Evolutionary conservation across 2,329 filamentous ascomycete genomes (phyloP).

Genomic region (Ophiognomonia clavigignenti-juglandacearum): DNA sequence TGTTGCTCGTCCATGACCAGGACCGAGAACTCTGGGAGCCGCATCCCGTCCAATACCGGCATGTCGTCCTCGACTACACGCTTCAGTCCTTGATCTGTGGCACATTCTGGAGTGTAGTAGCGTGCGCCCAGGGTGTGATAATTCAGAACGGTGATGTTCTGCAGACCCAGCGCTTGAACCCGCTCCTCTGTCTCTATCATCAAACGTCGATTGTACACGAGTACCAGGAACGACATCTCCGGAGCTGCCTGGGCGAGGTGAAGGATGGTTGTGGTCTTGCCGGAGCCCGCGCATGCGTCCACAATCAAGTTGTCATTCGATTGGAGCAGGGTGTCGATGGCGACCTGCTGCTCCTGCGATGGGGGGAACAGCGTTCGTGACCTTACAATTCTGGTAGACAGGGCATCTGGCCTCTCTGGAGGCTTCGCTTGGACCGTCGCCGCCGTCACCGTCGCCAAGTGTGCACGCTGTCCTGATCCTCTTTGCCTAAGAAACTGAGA

Average conservation of each 20-base stretch:
- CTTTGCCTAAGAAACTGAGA: too few species aligned
- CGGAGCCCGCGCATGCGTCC: constrained; percentile 13
- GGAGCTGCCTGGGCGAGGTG: constrained; percentile 9
- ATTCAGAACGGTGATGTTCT: constrained; percentile 12
- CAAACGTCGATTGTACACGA: constrained; percentile 14
- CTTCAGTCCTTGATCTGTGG: constrained; percentile 13
- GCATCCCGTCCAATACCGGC: constrained; percentile 1
- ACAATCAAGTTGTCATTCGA: constrained; percentile 10
- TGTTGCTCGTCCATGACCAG: constrained; percentile 16
- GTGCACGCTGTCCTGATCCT: background rate
- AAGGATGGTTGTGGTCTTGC: constrained; percentile 13
- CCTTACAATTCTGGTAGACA: background rate
- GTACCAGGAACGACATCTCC: constrained; percentile 4
- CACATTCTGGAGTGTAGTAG: constrained; percentile 11
- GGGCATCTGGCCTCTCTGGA: background rate
- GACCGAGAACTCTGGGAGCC: constrained; percentile 8
- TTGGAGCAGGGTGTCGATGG: constrained; percentile 4
- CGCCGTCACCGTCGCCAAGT: background rate
- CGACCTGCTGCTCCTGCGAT: constrained; percentile 12
- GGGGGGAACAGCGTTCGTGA: constrained; percentile 3
- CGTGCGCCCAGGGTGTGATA: constrained; percentile 10
- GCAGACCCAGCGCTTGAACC: constrained; percentile 2
- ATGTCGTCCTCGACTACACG: constrained; percentile 13
- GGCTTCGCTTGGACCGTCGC: background rate
- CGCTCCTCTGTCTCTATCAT: constrained; percentile 12